Evolutionary conservation across 768 basidiomycete species (phyloP), one percentile per base, ranked within the genome.

Genomic region (Rhodocollybia butyracea): DNA sequence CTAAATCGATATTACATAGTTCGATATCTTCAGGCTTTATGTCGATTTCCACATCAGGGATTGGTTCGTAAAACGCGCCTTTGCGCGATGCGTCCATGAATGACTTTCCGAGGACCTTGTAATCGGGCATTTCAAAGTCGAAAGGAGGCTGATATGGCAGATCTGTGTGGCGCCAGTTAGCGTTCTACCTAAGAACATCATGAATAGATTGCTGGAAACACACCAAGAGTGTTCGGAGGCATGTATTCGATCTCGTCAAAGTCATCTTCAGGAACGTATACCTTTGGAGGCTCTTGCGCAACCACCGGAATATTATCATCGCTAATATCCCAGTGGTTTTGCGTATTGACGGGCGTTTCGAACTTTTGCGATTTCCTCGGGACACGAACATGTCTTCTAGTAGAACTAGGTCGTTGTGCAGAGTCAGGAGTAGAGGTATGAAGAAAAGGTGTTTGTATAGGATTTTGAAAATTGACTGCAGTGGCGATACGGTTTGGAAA

Each of bases 321-420:
- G 60, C 82, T 84, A 31, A 89, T 78, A 61, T 93, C 89, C 90
- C 89, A 93, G 55, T 86, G 82, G 59, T 83, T 76, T 2, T 70
- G 15, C 19, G 47, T 73, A 19, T 83, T 84, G 36, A 77, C 59
- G 2, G 91, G 91, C 0, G 91, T 92, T 63, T 86, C 77, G 59
- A 88, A 86, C 77, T 77, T 41, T 68, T 71, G 24, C 74, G 73
- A 55, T 75, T 82, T 34, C 47, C 54, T 38, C 36, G 84, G 84
- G 12, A 76, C 73, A 40, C 88, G 77, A 51, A 80, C 69, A 50
- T 84, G 84, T 64, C 82, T 86, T 43, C 90, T 76, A 24, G 79
- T 75, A 4, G 88, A 88, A 59, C 88, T 89, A 0, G 89, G 84
- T 3, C 85, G 79, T 17, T 80, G 74, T 6, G 75, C 70, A 2